Base-by-base conservation (phyloP, 2,329 filamentous ascomycete genomes). In the Rhynchosporium secalis region DNA sequence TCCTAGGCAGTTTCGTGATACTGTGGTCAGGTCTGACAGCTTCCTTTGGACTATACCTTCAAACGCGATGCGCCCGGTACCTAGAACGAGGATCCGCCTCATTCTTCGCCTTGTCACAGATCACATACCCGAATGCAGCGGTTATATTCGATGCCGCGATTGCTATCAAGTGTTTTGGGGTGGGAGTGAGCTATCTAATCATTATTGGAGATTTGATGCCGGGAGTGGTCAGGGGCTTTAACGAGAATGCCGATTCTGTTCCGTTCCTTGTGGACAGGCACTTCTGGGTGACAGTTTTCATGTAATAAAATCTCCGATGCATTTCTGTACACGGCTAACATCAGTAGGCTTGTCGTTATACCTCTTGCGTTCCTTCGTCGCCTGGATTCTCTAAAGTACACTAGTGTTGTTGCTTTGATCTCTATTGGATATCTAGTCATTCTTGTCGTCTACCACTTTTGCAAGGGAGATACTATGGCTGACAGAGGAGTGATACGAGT, bases 141-240 rank as follows among this genome's bases (percentile, higher is more conserved):
- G 92, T 99, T 52, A 82, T 98, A 51, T 99, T 99, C 75, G 95
- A 99, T 77, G 88, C 89, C 6, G 95, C 95, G 5, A 99, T 99
- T 74, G 92, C 94, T 12, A 87, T 99, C 73, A 99, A 99, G 76
- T 99, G 95, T 77, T 99, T 99, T 74, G 95, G 95, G 43, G 95
- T 99, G 9, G 95, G 91, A 28, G 91, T 98, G 63, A 97, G 92
- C 71, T 99, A 99, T 78, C 85, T 99, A 71, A 99, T 99, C 73
- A 98, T 99, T 72, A 98, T 99, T 70, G 95, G 95, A 56, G 95
- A 99, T 75, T 80, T 99, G 66, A 99, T 99, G 95, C 95, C 95
- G 0, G 94, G 92, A 45, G 95, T 99, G 9, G 87, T 95, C 29
- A 79, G 86, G 64, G 95, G 93, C 4, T 94, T 99, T 75, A 85